Base-by-base conservation (phyloP, 1,284 basidiomycete species). In the Sutorius eximius region DNA sequence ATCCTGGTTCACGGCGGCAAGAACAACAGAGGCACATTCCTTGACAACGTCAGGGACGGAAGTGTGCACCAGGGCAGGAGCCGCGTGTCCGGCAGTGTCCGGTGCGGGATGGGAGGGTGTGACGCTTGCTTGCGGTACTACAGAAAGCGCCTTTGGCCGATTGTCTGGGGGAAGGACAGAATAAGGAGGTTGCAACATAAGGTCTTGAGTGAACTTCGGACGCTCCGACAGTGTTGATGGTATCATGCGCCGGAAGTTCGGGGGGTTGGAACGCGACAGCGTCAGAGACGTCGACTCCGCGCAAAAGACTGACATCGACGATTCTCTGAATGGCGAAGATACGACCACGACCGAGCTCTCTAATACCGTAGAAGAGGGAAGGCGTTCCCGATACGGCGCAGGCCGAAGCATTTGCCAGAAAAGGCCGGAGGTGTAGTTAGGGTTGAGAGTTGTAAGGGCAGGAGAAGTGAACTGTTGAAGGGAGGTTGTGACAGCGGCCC, bases 291-390 rank as follows among this genome's bases (percentile, higher is more conserved):
- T 71, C 5, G 66, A 67, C 22, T 73, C 70, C 13, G 52, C 53
- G 22, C 43, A 61, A 58, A 83, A 78, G 15, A 86, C 71, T 0
- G 85, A 81, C 27, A 87, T 63, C 0, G 82, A 80, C 47, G 81
- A 67, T 40, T 86, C 83, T 64, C 80, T 83, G 49, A 78, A 58
- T 2, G 81, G 74, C 3, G 82, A 77, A 16, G 76, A 69, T 24
- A 78, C 56, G 2, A 74, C 70, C 32, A 66, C 54, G 15, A 58
- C 45, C 16, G 62, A 67, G 27, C 59, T 59, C 44, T 71, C 72
- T 22, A 63, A 57, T 8, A 68, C 60, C 38, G 69, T 61, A 49
- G 75, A 59, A 38, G 71, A 51, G 45, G 74, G 42, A 44, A 72
- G 61, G 58, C 74, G 61, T 41, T 78, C 73, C 42, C 75, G 68